Evolutionary conservation across 1,284 basidiomycete species (phyloP).

Genomic region (Coniferiporia weirii): DNA sequence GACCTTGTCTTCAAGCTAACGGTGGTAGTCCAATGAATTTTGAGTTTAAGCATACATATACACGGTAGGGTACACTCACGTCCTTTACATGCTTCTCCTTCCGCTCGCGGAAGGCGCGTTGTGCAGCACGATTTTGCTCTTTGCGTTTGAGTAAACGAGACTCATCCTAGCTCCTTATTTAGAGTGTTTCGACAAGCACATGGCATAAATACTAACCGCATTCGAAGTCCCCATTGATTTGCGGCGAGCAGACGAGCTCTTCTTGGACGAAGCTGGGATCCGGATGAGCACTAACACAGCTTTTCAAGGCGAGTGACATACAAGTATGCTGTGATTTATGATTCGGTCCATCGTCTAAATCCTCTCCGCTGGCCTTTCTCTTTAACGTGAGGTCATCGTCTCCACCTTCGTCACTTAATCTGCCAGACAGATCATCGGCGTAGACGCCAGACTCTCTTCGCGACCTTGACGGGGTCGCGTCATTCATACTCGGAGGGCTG

Average conservation of each 20-base stretch:
- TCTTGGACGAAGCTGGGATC: slow-evolving; percentile 26
- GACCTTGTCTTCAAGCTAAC: slow-evolving; percentile 77
- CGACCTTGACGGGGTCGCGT: slow-evolving; percentile 19
- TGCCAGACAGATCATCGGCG: slow-evolving; percentile 31
- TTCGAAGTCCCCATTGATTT: slow-evolving; percentile 39
- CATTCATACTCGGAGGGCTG: slow-evolving; percentile 53
- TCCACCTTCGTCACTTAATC: slow-evolving; percentile 31
- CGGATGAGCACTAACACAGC: slow-evolving; percentile 16
- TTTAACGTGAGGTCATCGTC: slow-evolving; percentile 49
- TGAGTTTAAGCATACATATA: background rate
- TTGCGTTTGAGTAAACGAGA: slow-evolving; percentile 72
- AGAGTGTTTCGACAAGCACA: slow-evolving; percentile 11
- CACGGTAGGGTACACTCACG: slow-evolving; percentile 41
- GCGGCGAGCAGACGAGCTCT: slow-evolving; percentile 28
- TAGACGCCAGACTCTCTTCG: slow-evolving; percentile 27
- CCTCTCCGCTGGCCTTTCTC: slow-evolving; percentile 65
- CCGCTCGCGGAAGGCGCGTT: slow-evolving; percentile 79
- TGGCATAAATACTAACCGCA: slow-evolving; percentile 30
- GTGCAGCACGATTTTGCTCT: slow-evolving; percentile 82
- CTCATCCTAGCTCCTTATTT: slow-evolving; percentile 50
- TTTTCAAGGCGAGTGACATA: slow-evolving; percentile 28
- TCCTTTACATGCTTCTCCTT: slow-evolving; percentile 88
- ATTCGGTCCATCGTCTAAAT: slow-evolving; percentile 51
- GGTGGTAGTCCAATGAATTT: slow-evolving; percentile 17
- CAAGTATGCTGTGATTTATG: slow-evolving; percentile 62